A percentile compares a stretch with the other conserved stretches of the same genome.
Conservation (phyloP, 108 stramenopile genomes). For the Cyclotella cryptica region DNA sequence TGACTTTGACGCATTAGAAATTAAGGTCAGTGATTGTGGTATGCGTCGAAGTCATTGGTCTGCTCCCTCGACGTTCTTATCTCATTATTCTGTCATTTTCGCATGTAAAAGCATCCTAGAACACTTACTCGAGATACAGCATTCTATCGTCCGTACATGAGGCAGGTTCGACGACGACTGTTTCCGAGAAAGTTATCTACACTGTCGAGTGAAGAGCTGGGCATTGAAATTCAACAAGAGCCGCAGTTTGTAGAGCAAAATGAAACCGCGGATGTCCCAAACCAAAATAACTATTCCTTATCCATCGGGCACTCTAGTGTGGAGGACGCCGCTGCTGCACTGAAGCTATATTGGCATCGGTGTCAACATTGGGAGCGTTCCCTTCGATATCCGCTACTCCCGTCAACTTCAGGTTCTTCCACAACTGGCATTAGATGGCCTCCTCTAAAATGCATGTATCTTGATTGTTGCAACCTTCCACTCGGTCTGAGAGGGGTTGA, state of each 20-base stretch:
- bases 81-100: background rate
- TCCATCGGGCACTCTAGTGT: conserved; percentile 55
- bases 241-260: background rate
- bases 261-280: background rate
- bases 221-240: conserved; percentile 52
- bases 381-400: conserved; percentile 38
- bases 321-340: conserved; percentile 61
- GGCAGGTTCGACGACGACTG: conserved; percentile 33
- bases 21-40: conserved; percentile 27
- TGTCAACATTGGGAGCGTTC: conserved; percentile 45
- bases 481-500: conserved; percentile 47
- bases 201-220: conserved; percentile 53
- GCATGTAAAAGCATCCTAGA: conserved; percentile 33
- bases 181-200: conserved; percentile 47
- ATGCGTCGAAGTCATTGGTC: background rate
- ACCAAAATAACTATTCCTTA: conserved; percentile 8
- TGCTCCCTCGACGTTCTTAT: background rate
- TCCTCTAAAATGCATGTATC: conserved; percentile 37
- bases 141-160: conserved; percentile 53
- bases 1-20: conserved; percentile 61
- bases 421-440: conserved; percentile 4
- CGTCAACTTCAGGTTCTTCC: background rate
- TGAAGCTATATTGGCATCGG: conserved; percentile 55
- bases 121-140: conserved; percentile 51
- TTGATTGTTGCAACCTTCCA: conserved; percentile 60